Conservation (phyloP, 805 yeast species). For the Torulaspora quercuum region DNA sequence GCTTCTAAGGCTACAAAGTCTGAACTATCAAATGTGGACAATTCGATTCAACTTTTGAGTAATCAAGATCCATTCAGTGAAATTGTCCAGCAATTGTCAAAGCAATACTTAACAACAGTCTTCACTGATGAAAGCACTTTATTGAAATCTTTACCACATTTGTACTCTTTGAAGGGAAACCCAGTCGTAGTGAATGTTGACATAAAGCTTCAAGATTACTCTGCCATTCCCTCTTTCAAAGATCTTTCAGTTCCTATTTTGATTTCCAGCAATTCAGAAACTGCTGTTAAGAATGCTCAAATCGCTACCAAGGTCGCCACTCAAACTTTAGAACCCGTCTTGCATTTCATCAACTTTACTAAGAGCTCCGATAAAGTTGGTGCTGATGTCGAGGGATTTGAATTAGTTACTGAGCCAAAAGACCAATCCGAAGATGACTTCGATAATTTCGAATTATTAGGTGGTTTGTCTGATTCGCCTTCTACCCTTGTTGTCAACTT, state of each 20-base stretch:
- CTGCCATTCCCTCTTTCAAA: conserved; percentile 66
- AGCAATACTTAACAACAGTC: conserved; percentile 42
- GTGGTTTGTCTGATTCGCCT: conserved; percentile 36
- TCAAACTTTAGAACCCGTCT: conserved; percentile 50
- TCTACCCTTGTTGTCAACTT: conserved; percentile 59
- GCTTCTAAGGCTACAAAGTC: conserved; percentile 19
- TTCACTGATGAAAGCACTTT: conserved; percentile 52
- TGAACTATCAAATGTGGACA: conserved; percentile 11
- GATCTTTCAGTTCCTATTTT: conserved; percentile 63
- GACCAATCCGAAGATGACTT: conserved; percentile 37
- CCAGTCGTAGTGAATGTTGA: conserved; percentile 61
- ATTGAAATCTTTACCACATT: conserved; percentile 57
- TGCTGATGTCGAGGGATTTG: conserved; percentile 17
- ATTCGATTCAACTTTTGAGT: conserved; percentile 25
- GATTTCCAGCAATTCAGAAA: conserved; percentile 59
- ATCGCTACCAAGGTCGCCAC: conserved; percentile 58
- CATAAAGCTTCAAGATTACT: conserved; percentile 58
- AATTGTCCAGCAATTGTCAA: conserved; percentile 17
- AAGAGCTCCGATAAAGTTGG: conserved; percentile 15
- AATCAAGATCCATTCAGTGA: conserved; percentile 34
- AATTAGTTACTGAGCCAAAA: conserved; percentile 16
- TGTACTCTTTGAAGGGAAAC: conserved; percentile 40
- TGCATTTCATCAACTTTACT: conserved; percentile 57
- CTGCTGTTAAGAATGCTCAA: conserved; percentile 51
- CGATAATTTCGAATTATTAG: conserved; percentile 24